These are phyloP conservation scores for Plectosphaerella cucumerina DNA, from an alignment of 2,329 filamentous ascomycete genomes.

Conservation along the genomic window DNA sequence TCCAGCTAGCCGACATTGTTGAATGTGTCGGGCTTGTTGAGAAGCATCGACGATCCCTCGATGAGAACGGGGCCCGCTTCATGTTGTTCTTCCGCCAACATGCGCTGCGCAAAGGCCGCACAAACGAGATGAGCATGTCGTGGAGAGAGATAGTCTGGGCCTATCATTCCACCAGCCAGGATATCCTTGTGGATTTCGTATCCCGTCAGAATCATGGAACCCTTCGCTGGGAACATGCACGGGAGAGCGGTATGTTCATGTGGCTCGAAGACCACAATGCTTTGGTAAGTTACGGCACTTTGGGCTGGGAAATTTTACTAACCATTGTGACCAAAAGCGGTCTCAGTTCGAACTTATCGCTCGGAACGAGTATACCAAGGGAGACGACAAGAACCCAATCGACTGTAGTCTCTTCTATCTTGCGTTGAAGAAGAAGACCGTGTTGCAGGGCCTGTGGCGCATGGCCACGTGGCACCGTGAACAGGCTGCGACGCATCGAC, in stretches of 20 bases:
- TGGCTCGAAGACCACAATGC: slow-evolving; percentile 79
- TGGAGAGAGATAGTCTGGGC: slow-evolving; percentile 85
- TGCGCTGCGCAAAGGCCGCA: slow-evolving; percentile 62
- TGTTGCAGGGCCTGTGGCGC: slow-evolving; percentile 88
- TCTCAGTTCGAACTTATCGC: slow-evolving; percentile 86
- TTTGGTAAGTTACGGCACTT: slow-evolving; percentile 54
- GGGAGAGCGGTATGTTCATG: slow-evolving; percentile 88
- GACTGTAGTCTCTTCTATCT: slow-evolving; percentile 91
- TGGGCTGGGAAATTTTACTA: too few species aligned
- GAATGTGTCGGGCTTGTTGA: slow-evolving; percentile 83
- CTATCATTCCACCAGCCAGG: slow-evolving; percentile 79
- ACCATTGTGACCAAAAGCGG: slow-evolving; percentile 39
- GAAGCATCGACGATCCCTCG: slow-evolving; percentile 81
- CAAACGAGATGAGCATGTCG: slow-evolving; percentile 61
- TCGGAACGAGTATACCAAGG: slow-evolving; percentile 87
- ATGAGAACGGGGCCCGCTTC: slow-evolving; percentile 84
- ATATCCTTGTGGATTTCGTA: slow-evolving; percentile 83
- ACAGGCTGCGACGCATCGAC: slow-evolving; percentile 71
- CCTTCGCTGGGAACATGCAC: slow-evolving; percentile 79
- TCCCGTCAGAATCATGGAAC: slow-evolving; percentile 73
- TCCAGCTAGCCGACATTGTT: slow-evolving; percentile 77
- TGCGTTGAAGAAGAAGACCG: slow-evolving; percentile 83
- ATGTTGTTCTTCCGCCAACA: slow-evolving; percentile 85
- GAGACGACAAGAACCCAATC: slow-evolving; percentile 81
- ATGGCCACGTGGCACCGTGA: slow-evolving; percentile 90